These are phyloP conservation scores for Curvularia eragrostidis DNA, from an alignment of 2,329 filamentous ascomycete species.

Conservation along the genomic window DNA sequence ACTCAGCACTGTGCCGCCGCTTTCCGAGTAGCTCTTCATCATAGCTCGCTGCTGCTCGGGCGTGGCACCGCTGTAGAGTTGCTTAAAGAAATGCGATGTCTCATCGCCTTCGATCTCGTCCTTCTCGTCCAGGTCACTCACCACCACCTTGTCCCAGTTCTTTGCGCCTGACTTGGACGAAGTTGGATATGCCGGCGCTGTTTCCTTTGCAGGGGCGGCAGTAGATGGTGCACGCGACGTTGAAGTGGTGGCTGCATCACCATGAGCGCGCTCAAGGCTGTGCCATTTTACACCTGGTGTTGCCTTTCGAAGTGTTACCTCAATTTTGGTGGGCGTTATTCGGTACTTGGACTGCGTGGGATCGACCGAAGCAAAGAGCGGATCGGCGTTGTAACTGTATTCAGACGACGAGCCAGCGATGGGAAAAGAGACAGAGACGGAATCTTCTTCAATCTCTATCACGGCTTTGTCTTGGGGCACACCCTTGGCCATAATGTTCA, in stretches of 20 bases:
- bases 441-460: constrained; percentile 59
- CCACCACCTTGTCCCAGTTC: constrained; percentile 85
- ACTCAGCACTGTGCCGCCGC: constrained; percentile 88
- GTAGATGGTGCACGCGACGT: constrained; percentile 25
- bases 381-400: constrained; percentile 68
- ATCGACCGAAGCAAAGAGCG: constrained; percentile 72
- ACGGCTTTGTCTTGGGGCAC: constrained; percentile 63
- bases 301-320: constrained; percentile 74
- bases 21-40: constrained; percentile 97
- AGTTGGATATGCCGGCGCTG: constrained; percentile 75
- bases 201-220: constrained; percentile 30
- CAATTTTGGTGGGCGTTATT: constrained; percentile 79
- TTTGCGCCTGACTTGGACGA: constrained; percentile 84
- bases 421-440: constrained; percentile 65
- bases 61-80: constrained; percentile 77
- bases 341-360: constrained; percentile 64
- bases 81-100: constrained; percentile 87
- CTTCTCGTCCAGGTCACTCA: constrained; percentile 60
- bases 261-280: constrained; percentile 56
- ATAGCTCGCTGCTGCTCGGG: constrained; percentile 88
- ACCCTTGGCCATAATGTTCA: constrained; percentile 71
- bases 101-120: constrained; percentile 65
- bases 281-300: constrained; percentile 72
- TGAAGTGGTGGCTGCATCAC: constrained; percentile 17
- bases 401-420: constrained; percentile 58